Conservation (phyloP, 768 basidiomycete genomes). For the Melanogaster broomeanus region DNA sequence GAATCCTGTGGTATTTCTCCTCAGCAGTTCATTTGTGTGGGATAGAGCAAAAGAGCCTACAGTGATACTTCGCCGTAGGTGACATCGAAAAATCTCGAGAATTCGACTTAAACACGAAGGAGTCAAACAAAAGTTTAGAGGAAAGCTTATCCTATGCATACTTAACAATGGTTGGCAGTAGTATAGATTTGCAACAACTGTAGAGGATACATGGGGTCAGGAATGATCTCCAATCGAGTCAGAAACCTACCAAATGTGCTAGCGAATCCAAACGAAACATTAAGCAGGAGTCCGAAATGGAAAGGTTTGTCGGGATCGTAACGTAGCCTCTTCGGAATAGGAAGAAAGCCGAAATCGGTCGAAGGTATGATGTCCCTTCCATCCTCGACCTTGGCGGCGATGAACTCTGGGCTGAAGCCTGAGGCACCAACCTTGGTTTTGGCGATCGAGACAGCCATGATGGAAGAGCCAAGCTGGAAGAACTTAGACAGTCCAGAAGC, state of each 20-base stretch:
- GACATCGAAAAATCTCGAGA: constrained; percentile 42
- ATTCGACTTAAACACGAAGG: constrained; percentile 22
- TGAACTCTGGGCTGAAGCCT: background rate
- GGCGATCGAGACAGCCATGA: constrained; percentile 18
- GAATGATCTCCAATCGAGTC: background rate
- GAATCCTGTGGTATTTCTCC: constrained; percentile 45
- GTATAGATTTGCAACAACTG: constrained; percentile 76
- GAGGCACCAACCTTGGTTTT: background rate
- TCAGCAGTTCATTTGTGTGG: background rate
- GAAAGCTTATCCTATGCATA: constrained; percentile 28
- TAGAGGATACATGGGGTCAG: background rate
- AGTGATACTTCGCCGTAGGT: constrained; percentile 37
- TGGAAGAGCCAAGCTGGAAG: background rate
- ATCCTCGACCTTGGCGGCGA: background rate
- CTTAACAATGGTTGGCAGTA: constrained; percentile 83
- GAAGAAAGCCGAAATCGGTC: constrained; percentile 63
- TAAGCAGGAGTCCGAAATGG: constrained; percentile 53
- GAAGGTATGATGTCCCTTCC: background rate
- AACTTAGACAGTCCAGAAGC: background rate
- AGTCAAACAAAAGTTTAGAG: background rate
- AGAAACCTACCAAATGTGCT: constrained; percentile 44
- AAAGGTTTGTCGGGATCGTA: constrained; percentile 53
- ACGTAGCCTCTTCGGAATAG: constrained; percentile 57
- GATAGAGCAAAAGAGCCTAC: constrained; percentile 17
- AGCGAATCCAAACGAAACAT: constrained; percentile 61